These are phyloP conservation scores for Aspergillus ustus DNA, from an alignment of 2,329 filamentous ascomycete genomes.

Conservation along the genomic window DNA sequence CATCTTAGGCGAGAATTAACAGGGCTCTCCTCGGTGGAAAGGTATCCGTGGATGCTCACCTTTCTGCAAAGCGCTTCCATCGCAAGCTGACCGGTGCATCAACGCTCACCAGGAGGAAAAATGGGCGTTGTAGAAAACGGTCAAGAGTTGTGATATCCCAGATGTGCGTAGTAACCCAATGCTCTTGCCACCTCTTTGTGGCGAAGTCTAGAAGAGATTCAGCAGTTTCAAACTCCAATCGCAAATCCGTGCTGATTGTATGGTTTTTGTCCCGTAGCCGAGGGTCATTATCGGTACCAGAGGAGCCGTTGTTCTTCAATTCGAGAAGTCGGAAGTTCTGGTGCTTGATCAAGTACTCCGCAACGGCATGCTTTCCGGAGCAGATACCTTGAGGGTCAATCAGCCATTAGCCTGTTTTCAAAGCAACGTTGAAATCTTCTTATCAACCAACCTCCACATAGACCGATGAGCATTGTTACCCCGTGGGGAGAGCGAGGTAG, in stretches of 20 bases:
- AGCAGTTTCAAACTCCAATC: constrained; percentile 61
- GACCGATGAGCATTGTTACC: constrained; percentile 54
- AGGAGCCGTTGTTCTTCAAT: constrained; percentile 51
- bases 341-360: constrained; percentile 81
- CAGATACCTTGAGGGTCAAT: constrained; percentile 71
- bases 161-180: constrained; percentile 86
- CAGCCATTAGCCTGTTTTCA: background rate
- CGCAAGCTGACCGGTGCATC: constrained; percentile 86
- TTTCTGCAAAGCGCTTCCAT: constrained; percentile 75
- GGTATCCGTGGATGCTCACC: constrained; percentile 48
- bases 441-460: constrained; percentile 52
- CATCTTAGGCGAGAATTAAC: constrained; percentile 46
- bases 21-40: background rate
- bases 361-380: constrained; percentile 88
- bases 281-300: constrained; percentile 29
- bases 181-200: constrained; percentile 79
- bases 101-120: constrained; percentile 90
- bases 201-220: constrained; percentile 80
- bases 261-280: constrained; percentile 32
- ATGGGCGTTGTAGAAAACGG: constrained; percentile 76
- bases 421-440: background rate
- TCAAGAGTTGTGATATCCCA: constrained; percentile 75
- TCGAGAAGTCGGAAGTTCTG: constrained; percentile 79
- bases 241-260: constrained; percentile 24
- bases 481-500: background rate